Evolutionary conservation across 169 alveolate genomes (phyloP).

Genomic region (Eimeria maxima): DNA sequence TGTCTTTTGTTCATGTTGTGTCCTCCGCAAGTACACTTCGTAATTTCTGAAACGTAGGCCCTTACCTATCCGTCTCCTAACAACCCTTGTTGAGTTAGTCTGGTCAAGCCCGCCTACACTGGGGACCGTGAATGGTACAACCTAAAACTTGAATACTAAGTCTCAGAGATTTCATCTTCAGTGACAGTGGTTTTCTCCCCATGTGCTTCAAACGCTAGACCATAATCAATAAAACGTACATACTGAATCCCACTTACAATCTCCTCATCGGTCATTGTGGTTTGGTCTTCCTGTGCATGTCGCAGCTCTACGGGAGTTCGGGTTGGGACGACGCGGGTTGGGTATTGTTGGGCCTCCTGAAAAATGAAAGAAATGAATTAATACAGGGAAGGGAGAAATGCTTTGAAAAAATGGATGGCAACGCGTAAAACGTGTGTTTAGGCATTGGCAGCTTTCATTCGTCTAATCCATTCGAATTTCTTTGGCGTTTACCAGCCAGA

Average conservation of each 20-base stretch:
- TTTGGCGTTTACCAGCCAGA: too few relatives aligned
- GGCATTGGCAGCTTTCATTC: too few relatives aligned
- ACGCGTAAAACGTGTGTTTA: too few relatives aligned
- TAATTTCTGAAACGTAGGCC: too few relatives aligned
- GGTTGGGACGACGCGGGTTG: background rate
- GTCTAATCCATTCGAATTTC: too few relatives aligned
- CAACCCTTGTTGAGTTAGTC: background rate
- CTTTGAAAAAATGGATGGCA: too few relatives aligned
- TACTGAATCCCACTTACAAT: background rate
- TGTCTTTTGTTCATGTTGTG: too few relatives aligned
- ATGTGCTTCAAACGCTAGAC: background rate
- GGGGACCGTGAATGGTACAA: too few relatives aligned
- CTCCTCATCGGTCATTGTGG: conserved; percentile 21
- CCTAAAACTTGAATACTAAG: too few relatives aligned
- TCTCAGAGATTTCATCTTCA: background rate
- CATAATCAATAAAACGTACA: background rate
- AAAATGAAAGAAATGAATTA: background rate
- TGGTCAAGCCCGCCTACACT: background rate
- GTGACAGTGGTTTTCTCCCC: background rate
- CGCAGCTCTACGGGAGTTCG: conserved; percentile 18
- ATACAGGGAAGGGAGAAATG: too few relatives aligned
- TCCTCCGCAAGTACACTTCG: too few relatives aligned
- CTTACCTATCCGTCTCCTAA: background rate
- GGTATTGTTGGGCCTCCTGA: conserved; percentile 55
- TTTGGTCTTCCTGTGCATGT: conserved; percentile 16